Conservation (phyloP, 2,329 filamentous ascomycete species). For the Corynespora cassiicola region DNA sequence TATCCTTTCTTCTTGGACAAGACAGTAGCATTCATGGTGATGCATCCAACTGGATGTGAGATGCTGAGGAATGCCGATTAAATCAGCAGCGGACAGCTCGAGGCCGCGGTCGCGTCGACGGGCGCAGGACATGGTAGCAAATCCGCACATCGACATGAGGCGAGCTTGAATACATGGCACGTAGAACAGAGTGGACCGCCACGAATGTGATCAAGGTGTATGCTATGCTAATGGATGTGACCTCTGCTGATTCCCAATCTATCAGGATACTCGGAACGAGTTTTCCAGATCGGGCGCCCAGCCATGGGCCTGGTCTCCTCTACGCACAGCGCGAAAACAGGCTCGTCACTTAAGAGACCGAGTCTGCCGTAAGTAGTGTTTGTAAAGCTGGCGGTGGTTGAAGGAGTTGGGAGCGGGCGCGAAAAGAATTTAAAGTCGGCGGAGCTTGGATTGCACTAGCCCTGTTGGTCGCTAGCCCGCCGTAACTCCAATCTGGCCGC, state of each 20-base stretch:
- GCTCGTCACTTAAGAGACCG: constrained; percentile 55
- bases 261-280: constrained; percentile 68
- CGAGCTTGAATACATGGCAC: no score
- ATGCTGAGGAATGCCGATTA: no score
- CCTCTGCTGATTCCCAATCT: constrained; percentile 76
- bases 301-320: constrained; percentile 68
- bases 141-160: no score
- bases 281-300: constrained; percentile 74
- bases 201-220: not conserved
- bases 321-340: constrained; percentile 75
- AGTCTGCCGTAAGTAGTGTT: constrained; percentile 67
- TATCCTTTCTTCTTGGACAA: no score
- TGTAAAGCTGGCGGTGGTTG: constrained; percentile 61
- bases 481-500: constrained; percentile 43
- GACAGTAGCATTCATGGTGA: no score
- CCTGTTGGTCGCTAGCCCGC: constrained; percentile 19
- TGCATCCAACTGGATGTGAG: no score
- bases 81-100: no score
- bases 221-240: constrained; percentile 54
- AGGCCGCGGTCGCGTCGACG: no score
- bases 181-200: no score
- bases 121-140: no score
- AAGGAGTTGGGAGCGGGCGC: constrained; percentile 50
- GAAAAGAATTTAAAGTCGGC: constrained; percentile 40
- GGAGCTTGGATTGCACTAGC: constrained; percentile 27